Base-by-base conservation (phyloP, 2,329 filamentous ascomycete species). In the Clarireedia hainanense region DNA sequence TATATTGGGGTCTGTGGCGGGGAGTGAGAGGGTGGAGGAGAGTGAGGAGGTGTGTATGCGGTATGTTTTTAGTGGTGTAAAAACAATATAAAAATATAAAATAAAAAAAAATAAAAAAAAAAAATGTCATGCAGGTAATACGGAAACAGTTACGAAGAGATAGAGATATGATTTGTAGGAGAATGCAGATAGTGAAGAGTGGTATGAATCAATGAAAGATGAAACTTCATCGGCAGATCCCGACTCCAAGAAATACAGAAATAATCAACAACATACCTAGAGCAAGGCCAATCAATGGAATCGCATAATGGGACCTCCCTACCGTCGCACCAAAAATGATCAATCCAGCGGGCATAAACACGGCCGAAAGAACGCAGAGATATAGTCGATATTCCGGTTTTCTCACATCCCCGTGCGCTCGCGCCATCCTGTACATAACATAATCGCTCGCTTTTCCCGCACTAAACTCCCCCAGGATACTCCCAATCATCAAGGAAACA, bases 291-390 rank as follows among this genome's bases (percentile, higher is more conserved):
- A 67, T 56, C 2, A 67, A 59, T 1, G 65, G 64, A 17, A 63
- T 47, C 6, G 62, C 56, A 37, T 60, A 59, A 23, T 51, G 56
- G 3, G 50, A 58, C 26, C 57, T 61, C 2, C 62, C 64, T 1
- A 67, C 61, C 3, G 60, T 63, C n/a, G 55, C 57, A 4, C 65
- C 65, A 47, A 67, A 67, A 30, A 67, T 61, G n/a, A 66, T 61
- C 27, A 67, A 49, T 10, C 65, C 65, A 10, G 52, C 42, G 0
- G 65, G 64, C 64, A 67, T 67, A 55, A 66, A 67, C 5, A 67
- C 26, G 1, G 61, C 64, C 0, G 59, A 61, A 14, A 67, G 57
- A 2, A 58, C 58, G 17, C 55, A 63, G 15, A 67, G 63, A 52
- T 67, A 67, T 10, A 67, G 58, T 39, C 65, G 49, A 48, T 61